A percentile compares a stretch with the other conserved stretches of the same genome.
These are phyloP conservation scores for Ustilago nuda DNA, from an alignment of 1,284 basidiomycete species.

Conservation along the genomic window DNA sequence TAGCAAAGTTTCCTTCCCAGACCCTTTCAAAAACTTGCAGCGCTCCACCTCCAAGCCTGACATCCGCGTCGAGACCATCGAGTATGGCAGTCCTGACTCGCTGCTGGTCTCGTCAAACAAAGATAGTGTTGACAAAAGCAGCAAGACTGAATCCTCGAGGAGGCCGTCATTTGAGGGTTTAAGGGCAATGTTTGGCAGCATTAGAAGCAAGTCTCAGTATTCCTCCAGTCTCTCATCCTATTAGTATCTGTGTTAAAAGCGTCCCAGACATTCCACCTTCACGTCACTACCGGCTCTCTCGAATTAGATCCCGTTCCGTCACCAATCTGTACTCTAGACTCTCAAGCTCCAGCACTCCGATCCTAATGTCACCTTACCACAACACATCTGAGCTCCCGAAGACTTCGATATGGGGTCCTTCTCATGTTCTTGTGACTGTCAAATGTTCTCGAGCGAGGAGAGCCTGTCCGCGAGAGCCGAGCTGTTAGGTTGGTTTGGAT, in stretches of 20 bases:
- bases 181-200: slow-evolving; percentile 26
- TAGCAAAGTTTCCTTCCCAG: slow-evolving; percentile 20
- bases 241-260: neutral
- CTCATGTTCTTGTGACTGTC: neutral
- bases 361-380: slow-evolving; percentile 8
- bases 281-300: too few relatives aligned
- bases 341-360: neutral
- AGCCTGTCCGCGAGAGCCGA: neutral
- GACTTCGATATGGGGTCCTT: too few relatives aligned
- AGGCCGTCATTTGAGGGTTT: slow-evolving; percentile 27
- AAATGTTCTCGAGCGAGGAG: neutral
- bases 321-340: neutral
- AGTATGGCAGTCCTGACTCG: slow-evolving; percentile 23
- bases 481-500: neutral
- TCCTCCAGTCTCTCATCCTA: neutral
- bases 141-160: slow-evolving; percentile 11
- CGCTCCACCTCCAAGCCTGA: slow-evolving; percentile 9
- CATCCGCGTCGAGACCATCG: slow-evolving; percentile 21
- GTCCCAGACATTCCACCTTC: neutral
- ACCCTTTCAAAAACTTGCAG: slow-evolving; percentile 19
- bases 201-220: slow-evolving; percentile 26
- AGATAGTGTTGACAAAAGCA: slow-evolving; percentile 1
- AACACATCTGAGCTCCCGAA: neutral
- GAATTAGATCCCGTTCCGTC: neutral
- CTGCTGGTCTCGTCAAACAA: neutral